These are phyloP conservation scores for Penicillium antarcticum DNA, from an alignment of 495 filamentous ascomycete species.

Conservation along the genomic window DNA sequence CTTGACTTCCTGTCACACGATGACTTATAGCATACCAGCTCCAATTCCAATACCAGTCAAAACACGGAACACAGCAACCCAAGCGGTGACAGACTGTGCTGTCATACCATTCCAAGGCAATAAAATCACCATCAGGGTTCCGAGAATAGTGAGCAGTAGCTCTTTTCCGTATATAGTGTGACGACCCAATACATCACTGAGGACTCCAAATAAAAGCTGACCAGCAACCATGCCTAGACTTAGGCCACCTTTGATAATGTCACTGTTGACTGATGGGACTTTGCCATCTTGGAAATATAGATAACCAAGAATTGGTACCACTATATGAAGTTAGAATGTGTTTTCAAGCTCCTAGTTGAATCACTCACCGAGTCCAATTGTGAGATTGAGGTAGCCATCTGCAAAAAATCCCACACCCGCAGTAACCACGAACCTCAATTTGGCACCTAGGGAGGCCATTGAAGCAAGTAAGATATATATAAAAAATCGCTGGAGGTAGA, in stretches of 20 bases:
- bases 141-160: conserved; percentile 10
- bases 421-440: conserved; percentile 12
- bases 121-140: conserved; percentile 15
- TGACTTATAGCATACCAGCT: neutral
- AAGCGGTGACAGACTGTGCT: conserved; percentile 10
- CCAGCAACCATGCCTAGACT: conserved; percentile 15
- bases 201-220: conserved; percentile 11
- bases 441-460: conserved; percentile 18
- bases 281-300: conserved; percentile 13
- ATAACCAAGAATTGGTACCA: conserved; percentile 11
- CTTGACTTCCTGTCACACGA: neutral
- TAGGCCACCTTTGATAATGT: conserved; percentile 16
- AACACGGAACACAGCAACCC: conserved; percentile 18
- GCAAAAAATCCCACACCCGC: conserved; percentile 15
- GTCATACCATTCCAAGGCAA: conserved; percentile 16
- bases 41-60: conserved; percentile 16
- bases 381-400: conserved; percentile 18
- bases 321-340: neutral
- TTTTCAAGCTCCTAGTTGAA: neutral
- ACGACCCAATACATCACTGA: conserved; percentile 13
- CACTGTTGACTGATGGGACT: conserved; percentile 12
- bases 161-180: conserved; percentile 14
- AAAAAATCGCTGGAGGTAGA: neutral
- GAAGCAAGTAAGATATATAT: neutral
- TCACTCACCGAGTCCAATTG: conserved; percentile 18